Evolutionary conservation across 192 early-diverging fungal genomes (phyloP).

Genomic region (Backusella tarrabulga): DNA sequence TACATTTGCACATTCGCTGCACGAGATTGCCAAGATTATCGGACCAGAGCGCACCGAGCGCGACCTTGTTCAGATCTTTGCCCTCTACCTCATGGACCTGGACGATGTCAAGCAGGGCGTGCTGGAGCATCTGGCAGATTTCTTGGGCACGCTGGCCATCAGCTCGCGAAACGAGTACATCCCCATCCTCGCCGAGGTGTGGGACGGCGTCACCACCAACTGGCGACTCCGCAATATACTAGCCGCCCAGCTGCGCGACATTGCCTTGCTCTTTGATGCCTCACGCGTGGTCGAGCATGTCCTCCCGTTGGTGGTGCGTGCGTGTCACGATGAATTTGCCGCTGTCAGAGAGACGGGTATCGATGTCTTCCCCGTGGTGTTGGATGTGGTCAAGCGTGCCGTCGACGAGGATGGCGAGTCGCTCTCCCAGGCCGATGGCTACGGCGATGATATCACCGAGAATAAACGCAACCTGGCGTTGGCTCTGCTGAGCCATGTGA

Average conservation of each 20-base stretch:
- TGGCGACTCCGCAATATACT: slow-evolving; percentile 73
- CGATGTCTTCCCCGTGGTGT: slow-evolving; percentile 34
- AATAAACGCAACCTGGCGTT: slow-evolving; percentile 19
- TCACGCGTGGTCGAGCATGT: slow-evolving; percentile 58
- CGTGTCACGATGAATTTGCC: slow-evolving; percentile 49
- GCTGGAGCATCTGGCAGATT: slow-evolving; percentile 61
- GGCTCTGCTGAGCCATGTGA: slow-evolving; percentile 26
- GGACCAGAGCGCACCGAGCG: slow-evolving; percentile 52
- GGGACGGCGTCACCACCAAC: slow-evolving; percentile 63
- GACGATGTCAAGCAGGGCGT: slow-evolving; percentile 72
- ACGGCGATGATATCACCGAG: slow-evolving; percentile 20
- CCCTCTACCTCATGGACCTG: slow-evolving; percentile 48
- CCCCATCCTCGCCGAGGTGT: slow-evolving; percentile 62
- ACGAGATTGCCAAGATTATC: slow-evolving; percentile 52
- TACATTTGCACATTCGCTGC: slow-evolving; percentile 54
- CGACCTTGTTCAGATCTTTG: slow-evolving; percentile 50
- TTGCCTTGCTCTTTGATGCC: slow-evolving; percentile 60
- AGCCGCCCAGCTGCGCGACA: slow-evolving; percentile 59
- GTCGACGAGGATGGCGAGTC: slow-evolving; percentile 27
- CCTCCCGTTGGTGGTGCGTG: slow-evolving; percentile 61
- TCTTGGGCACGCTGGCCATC: slow-evolving; percentile 59
- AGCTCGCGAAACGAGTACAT: slow-evolving; percentile 60
- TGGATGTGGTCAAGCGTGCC: slow-evolving; percentile 34
- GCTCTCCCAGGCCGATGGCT: slow-evolving; percentile 9
- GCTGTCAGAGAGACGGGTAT: slow-evolving; percentile 52